phyloP scores from a whole-genome alignment of 768 basidiomycete genomes.

The Cubamyces lactineus region DNA sequence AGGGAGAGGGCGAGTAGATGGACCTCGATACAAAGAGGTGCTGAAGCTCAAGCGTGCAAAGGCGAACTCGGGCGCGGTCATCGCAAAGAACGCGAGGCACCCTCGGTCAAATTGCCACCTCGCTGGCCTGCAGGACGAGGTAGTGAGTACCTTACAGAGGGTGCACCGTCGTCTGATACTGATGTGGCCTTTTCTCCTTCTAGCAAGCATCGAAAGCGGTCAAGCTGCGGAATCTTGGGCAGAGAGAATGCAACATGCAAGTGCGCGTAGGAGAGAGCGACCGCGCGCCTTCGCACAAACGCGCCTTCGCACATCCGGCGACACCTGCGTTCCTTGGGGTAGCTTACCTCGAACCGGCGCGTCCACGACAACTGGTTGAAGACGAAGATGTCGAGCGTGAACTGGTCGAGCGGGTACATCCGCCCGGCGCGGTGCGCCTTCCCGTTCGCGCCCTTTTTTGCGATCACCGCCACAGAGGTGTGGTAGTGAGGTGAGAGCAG shows the following conservation, averaged over 20 bases:
- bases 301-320: slow-evolving; percentile 43
- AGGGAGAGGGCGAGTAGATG: slow-evolving; percentile 49
- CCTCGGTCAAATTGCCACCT: slow-evolving; percentile 76
- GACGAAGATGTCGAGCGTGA: slow-evolving; percentile 85
- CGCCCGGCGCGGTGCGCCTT: slow-evolving; percentile 39
- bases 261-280: slow-evolving; percentile 93
- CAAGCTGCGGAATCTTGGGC: slow-evolving; percentile 83
- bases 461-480: background rate
- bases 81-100: slow-evolving; percentile 50
- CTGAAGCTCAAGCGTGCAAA: slow-evolving; percentile 64
- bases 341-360: slow-evolving; percentile 76
- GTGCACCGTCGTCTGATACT: background rate
- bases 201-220: slow-evolving; percentile 82
- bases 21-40: slow-evolving; percentile 45
- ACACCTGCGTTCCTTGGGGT: slow-evolving; percentile 56
- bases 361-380: slow-evolving; percentile 81
- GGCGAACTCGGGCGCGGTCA: slow-evolving; percentile 59
- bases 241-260: slow-evolving; percentile 82
- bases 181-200: slow-evolving; percentile 9
- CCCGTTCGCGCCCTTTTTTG: slow-evolving; percentile 9
- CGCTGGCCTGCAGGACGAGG: slow-evolving; percentile 77
- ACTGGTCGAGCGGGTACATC: slow-evolving; percentile 74
- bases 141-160: slow-evolving; percentile 47
- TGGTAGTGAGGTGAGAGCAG: slow-evolving; percentile 35
- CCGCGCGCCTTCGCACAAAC: slow-evolving; percentile 51